Conservation (phyloP, 345 rosid genomes). For the Gossypium arboreum region DNA sequence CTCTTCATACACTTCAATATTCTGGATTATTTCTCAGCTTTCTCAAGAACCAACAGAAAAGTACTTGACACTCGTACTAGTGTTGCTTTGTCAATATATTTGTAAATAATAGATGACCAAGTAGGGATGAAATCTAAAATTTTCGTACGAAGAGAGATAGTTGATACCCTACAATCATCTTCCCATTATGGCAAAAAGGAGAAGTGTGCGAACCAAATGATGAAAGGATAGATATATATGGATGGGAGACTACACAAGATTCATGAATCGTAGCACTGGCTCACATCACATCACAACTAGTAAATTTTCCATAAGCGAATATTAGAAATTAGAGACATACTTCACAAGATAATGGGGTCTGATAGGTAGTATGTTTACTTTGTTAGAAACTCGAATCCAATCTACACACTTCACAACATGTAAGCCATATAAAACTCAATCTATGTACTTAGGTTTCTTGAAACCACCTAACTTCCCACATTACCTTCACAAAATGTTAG, state of each 20-base stretch:
- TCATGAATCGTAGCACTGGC: neutral
- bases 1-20: neutral
- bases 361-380: neutral
- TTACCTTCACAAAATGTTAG: constrained; percentile 27
- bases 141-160: neutral
- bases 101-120: neutral
- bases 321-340: constrained; percentile 23
- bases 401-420: constrained; percentile 19
- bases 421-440: constrained; percentile 15
- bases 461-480: constrained; percentile 10
- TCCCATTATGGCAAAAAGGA: neutral
- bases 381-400: constrained; percentile 32
- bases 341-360: neutral
- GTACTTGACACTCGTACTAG: neutral
- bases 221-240: too few relatives aligned
- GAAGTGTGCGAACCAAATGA: neutral
- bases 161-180: neutral
- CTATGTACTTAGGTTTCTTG: constrained; percentile 8
- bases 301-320: neutral
- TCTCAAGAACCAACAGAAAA: neutral
- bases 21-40: neutral
- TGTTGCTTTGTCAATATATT: neutral
- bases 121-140: neutral
- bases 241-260: too few relatives aligned
- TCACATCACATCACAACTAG: neutral